phyloP scores from a whole-genome alignment of 306 rosid species.

The Benincasa hispida region DNA sequence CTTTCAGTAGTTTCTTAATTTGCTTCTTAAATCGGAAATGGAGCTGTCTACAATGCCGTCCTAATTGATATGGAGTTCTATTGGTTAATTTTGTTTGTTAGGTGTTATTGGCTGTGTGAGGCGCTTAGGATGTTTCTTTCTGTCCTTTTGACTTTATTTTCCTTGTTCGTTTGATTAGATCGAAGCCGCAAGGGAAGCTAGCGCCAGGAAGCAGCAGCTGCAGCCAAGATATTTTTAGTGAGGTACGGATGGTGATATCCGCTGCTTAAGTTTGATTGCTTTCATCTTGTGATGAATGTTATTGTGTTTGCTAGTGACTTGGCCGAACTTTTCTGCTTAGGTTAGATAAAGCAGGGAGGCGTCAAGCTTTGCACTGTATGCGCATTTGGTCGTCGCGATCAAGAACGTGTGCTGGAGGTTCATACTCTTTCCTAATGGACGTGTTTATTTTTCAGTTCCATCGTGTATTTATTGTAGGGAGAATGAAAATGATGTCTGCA shows the following conservation, averaged over 20 bases:
- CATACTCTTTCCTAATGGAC: neutral
- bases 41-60: neutral
- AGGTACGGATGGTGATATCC: constrained; percentile 36
- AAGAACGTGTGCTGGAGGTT: constrained; percentile 58
- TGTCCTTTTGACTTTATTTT: neutral
- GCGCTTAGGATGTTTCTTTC: neutral
- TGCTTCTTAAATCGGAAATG: neutral
- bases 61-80: neutral
- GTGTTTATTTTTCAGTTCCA: neutral
- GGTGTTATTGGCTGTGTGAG: neutral
- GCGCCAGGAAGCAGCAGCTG: constrained; percentile 26
- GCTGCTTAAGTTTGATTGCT: neutral
- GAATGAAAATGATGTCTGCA: neutral
- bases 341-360: constrained; percentile 44
- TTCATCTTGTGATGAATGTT: constrained; percentile 5
- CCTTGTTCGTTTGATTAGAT: constrained; percentile 19
- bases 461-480: neutral
- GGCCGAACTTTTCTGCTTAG: constrained; percentile 38
- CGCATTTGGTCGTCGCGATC: constrained; percentile 40
- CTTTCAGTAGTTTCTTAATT: neutral
- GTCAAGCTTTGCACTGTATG: constrained; percentile 20
- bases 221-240: constrained; percentile 19
- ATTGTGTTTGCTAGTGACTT: constrained; percentile 8
- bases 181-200: constrained; percentile 31
- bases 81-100: neutral